Base-by-base conservation (phyloP, 2,329 filamentous ascomycete genomes). In the Xylariaceae sp. region DNA sequence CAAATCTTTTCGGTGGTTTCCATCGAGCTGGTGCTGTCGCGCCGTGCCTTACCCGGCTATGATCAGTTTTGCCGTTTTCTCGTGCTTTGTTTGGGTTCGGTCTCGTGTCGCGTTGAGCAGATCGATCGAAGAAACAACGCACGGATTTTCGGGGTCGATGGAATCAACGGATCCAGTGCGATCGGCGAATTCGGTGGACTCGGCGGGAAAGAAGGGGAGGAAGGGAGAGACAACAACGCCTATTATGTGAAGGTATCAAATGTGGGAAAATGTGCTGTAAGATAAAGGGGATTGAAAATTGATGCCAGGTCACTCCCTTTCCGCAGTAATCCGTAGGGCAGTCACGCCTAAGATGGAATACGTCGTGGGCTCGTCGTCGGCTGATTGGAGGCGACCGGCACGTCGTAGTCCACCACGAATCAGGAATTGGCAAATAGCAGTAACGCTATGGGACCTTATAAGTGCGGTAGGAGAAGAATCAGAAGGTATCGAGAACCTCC, bases 1-100 rank as follows among this genome's bases (percentile, higher is more conserved):
- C 69, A 72, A 13, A 62, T 67, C 51, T 64, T 70, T 18, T 70
- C 69, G 6, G 61, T 68, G 15, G 68, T 69, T 3, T 73, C 66
- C 67, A 70, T 69, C 11, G 23, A 57, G 51, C 37, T 37, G 42
- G 17, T 8, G 44, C 56, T 53, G 51, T 23, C 11, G 35, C 39
- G 49, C 13, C 23, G 49, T 47, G 39, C 11, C 7, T 34, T 55
- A 47, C 44, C 54, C 52, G 7, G 23, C 23, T 30, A 30, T 30
- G 23, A 30, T 30, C 23, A 30, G 23, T 30, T 5, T 30, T 30
- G 23, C 23, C 23, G 23, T 30, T 30, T 5, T 30, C 23, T 30
- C 23, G 23, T 8, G 23, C 11, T 51, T 17, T 51, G 11, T 15
- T 35, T 10, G 48, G 30, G 13, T 34, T 51, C 17, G 3, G 23